phyloP scores from a whole-genome alignment of 208 protist species.

The Trichomonas gallinae region DNA sequence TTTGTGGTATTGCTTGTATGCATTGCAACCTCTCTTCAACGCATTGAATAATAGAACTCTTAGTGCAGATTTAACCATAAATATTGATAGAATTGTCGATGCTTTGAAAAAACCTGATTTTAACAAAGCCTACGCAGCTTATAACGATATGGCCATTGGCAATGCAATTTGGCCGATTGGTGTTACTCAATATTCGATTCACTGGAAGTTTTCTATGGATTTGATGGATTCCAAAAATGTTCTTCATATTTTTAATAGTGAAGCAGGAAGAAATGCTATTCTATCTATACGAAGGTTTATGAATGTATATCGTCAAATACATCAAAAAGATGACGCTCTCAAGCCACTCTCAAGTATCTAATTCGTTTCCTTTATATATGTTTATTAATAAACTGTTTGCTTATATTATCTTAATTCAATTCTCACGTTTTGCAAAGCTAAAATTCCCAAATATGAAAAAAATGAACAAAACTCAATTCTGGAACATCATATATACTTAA shows the following conservation, averaged over 20 bases:
- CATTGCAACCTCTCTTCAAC: not conserved
- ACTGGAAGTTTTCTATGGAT: not conserved
- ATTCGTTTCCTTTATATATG: not conserved
- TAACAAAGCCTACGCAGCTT: not conserved
- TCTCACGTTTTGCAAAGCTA: too few relatives aligned
- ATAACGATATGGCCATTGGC: not conserved
- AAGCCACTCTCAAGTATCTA: not conserved
- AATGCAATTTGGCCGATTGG: not conserved
- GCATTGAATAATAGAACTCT: not conserved
- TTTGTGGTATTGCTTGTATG: not conserved
- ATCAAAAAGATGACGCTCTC: not conserved
- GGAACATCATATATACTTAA: too few relatives aligned
- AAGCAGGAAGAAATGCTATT: not conserved
- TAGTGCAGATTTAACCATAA: not conserved
- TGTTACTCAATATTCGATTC: conserved; percentile 5
- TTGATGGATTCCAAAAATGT: not conserved
- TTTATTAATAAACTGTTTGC: too few relatives aligned
- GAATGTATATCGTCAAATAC: not conserved
- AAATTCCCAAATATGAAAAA: too few relatives aligned
- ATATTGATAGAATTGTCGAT: not conserved
- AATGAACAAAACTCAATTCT: too few relatives aligned
- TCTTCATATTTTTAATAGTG: not conserved
- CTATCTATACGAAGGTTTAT: not conserved
- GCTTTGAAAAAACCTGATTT: not conserved
- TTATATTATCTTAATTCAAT: too few relatives aligned